phyloP scores from a whole-genome alignment of 805 yeast genomes.

The Komagataella mondaviorum region DNA sequence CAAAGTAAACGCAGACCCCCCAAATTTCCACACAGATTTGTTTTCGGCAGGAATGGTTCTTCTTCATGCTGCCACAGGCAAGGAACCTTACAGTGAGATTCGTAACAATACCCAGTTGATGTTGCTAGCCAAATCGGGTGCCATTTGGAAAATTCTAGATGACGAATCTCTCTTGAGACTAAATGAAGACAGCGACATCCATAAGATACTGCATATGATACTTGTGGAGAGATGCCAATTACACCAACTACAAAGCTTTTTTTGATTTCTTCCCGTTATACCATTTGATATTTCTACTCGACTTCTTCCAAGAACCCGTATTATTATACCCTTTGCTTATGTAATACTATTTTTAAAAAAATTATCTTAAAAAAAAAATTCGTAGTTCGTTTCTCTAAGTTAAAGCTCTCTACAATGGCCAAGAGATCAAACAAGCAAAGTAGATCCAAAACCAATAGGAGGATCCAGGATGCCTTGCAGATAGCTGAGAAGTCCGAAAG shows the following conservation, averaged over 20 bases:
- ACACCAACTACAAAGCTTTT: slow-evolving; percentile 6
- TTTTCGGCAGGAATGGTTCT: slow-evolving; percentile 33
- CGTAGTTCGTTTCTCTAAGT: neutral
- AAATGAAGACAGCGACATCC: slow-evolving; percentile 7
- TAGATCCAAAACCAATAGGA: slow-evolving; percentile 8
- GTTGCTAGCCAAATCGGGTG: slow-evolving; percentile 18
- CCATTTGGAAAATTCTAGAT: slow-evolving; percentile 17
- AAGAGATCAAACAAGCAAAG: slow-evolving; percentile 4
- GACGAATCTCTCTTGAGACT: slow-evolving; percentile 13
- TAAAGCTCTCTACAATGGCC: neutral
- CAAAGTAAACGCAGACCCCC: slow-evolving; percentile 10
- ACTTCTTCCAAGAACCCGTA: neutral
- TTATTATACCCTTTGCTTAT: neutral
- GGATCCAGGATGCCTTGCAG: slow-evolving; percentile 15
- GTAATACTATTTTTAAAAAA: neutral
- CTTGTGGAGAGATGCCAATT: slow-evolving; percentile 14
- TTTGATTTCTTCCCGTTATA: neutral
- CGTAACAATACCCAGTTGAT: slow-evolving; percentile 17
- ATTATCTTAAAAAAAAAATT: neutral
- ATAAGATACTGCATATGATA: slow-evolving; percentile 14
- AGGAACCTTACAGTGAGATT: slow-evolving; percentile 24
- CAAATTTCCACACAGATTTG: slow-evolving; percentile 25
- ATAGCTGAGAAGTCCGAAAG: slow-evolving; percentile 11
- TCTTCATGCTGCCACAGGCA: slow-evolving; percentile 30
- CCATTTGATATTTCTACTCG: neutral